Evolutionary conservation across 1,139 yeast species (phyloP), one percentile per base, ranked within the genome.

Genomic region (Wickerhamiella infanticola): DNA sequence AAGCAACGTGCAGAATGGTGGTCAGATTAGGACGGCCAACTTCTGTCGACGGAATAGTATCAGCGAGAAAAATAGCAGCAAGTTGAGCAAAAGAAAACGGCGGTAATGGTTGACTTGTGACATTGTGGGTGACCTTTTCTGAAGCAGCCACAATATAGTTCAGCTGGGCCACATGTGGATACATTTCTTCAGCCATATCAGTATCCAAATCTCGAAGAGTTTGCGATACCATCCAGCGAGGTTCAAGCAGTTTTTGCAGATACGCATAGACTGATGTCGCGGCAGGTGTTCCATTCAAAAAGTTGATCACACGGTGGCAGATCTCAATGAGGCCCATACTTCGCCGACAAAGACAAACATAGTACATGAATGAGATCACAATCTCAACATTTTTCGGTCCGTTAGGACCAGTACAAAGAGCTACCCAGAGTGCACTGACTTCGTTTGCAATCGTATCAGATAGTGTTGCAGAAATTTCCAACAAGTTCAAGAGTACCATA

Each of bases 401-500:
- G 37, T 74, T 73, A n/a, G 70, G 68, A 3, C 80, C 81, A 46
- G 77, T 77, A 1, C 94, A 95, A 37, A 90, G 67, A 0, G 96
- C 93, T 3, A 83, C 85, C 99, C 99, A 93, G 37, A 90, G 63
- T 0, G 94, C 94, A 59, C 88, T 97, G 7, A 90, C 84, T 55
- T 86, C 96, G 55, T 81, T 81, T 43, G 84, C 83, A 54, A 84
- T 76, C 13, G 70, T 68, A 40, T 79, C 79, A 46, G 88, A 76
- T 55, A 80, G 83, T 47, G 77, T 76, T 40, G 85, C 77, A 0
- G 96, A 84, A 40, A 90, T 80, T 55, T 85, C 96, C 61, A 86
- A 77, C 47, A 90, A 63, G 54, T 88, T 90, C 50, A 74, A 77
- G 53, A 90, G 62, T 1, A 88, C 86, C 95, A 88, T 84, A 35